These are phyloP conservation scores for Colletotrichum sp. DNA, from an alignment of 2,329 filamentous ascomycete genomes.

Conservation along the genomic window DNA sequence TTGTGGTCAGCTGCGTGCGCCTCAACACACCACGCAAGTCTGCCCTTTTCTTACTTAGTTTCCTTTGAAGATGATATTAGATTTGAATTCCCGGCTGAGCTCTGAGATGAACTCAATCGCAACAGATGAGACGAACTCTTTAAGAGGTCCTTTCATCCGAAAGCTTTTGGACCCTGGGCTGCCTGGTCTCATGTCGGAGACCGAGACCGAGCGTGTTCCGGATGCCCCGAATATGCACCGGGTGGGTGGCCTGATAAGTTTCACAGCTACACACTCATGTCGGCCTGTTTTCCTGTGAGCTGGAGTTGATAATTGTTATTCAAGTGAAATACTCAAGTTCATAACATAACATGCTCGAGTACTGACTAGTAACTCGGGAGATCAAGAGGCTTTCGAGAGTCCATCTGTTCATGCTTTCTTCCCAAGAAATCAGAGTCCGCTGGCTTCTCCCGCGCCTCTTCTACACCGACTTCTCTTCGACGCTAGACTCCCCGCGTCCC, in stretches of 20 bases:
- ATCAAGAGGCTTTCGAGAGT: neutral
- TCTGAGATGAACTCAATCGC: neutral
- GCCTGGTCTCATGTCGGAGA: neutral
- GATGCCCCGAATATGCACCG: neutral
- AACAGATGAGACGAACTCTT: neutral
- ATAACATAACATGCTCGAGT: neutral
- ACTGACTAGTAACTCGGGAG: neutral
- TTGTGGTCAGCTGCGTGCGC: neutral
- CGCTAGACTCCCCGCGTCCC: neutral
- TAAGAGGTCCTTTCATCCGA: neutral
- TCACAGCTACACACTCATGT: neutral
- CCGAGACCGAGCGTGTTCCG: neutral
- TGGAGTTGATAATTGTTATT: neutral
- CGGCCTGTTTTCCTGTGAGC: neutral
- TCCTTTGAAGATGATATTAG: neutral
- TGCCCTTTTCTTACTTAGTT: neutral
- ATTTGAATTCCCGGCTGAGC: neutral
- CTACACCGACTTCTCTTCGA: neutral
- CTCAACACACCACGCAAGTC: neutral
- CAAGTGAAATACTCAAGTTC: rapidly evolving
- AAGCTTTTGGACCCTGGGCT: neutral
- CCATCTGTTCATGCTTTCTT: neutral
- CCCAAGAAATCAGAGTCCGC: neutral
- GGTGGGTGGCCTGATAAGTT: neutral
- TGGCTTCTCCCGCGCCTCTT: rapidly evolving